A percentile compares a stretch with the other conserved stretches of the same genome.
phyloP scores from a whole-genome alignment of 75 land plant species.

The Pseudotsuga menziesii region DNA sequence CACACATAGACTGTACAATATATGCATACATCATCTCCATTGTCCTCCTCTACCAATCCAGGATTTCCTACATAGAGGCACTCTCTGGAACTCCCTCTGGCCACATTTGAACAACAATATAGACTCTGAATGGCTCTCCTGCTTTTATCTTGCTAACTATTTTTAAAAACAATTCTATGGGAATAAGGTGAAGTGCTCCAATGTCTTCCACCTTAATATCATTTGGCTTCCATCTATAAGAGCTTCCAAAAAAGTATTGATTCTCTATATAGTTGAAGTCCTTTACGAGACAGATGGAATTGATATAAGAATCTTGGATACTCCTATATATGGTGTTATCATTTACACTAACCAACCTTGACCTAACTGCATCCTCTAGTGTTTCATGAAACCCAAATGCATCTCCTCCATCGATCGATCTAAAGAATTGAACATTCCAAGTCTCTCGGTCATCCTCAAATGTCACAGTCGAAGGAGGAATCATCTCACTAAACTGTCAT shows the following conservation, averaged over 20 bases:
- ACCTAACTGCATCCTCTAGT: slow-evolving; percentile 72
- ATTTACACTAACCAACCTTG: slow-evolving; percentile 90
- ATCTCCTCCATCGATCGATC: no score
- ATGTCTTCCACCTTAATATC: no score
- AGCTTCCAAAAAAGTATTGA: no score
- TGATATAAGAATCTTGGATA: no score
- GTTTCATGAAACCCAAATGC: slow-evolving; percentile 84
- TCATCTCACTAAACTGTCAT: slow-evolving; percentile 41
- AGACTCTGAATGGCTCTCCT: slow-evolving; percentile 79
- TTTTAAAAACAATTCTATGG: slow-evolving; percentile 73
- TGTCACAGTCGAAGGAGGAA: slow-evolving; percentile 73
- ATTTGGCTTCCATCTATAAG: no score
- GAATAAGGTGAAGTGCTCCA: slow-evolving; percentile 76
- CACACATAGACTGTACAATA: no score
- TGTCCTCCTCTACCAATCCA: no score
- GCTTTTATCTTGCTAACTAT: slow-evolving; percentile 90
- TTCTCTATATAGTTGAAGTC: slow-evolving; percentile 89
- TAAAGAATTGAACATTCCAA: slow-evolving; percentile 86
- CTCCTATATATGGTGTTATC: slow-evolving; percentile 80
- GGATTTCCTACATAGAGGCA: no score
- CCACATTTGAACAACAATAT: no score
- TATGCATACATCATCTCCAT: no score
- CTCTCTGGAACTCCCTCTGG: no score
- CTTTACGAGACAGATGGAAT: no score
- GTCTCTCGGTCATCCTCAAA: slow-evolving; percentile 57